These are phyloP conservation scores for Globisporangium paddicum DNA, from an alignment of 352 stramenopile genomes.

Conservation along the genomic window DNA sequence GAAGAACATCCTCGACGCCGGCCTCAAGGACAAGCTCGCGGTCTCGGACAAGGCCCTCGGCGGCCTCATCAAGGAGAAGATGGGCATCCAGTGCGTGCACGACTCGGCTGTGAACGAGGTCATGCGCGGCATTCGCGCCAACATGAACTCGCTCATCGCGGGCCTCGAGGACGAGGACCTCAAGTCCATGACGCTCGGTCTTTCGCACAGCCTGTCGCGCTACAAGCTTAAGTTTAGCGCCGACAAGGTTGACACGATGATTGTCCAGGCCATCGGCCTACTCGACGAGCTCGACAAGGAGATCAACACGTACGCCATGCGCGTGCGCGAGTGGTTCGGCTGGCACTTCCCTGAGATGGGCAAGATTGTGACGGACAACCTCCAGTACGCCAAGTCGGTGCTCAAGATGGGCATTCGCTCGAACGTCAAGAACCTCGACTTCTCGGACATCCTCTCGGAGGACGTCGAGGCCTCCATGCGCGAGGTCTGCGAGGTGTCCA, in stretches of 20 bases:
- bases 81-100: slow-evolving; percentile 92
- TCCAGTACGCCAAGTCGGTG: slow-evolving; percentile 98
- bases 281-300: slow-evolving; percentile 99
- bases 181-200: slow-evolving; percentile 97
- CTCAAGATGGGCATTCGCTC: slow-evolving; percentile 93
- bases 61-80: slow-evolving; percentile 97
- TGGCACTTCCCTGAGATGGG: slow-evolving; percentile 97
- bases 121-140: slow-evolving; percentile 95
- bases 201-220: slow-evolving; percentile 97
- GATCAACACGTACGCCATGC: slow-evolving; percentile 99
- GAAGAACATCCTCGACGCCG: slow-evolving; percentile 96
- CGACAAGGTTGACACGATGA: slow-evolving; percentile 99
- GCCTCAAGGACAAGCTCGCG: slow-evolving; percentile 94
- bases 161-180: slow-evolving; percentile 89
- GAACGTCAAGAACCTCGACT: slow-evolving; percentile 93
- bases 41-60: slow-evolving; percentile 97
- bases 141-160: slow-evolving; percentile 94
- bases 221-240: slow-evolving; percentile 99
- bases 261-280: slow-evolving; percentile 99
- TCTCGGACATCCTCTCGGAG: slow-evolving; percentile 84
- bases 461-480: slow-evolving; percentile 95
- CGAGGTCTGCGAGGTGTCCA: slow-evolving; percentile 97
- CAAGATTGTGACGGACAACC: slow-evolving; percentile 98
- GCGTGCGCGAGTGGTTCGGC: slow-evolving; percentile 99
- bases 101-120: slow-evolving; percentile 93